Base-by-base conservation (phyloP, 495 filamentous ascomycete species). In the Terfezia claveryi region DNA sequence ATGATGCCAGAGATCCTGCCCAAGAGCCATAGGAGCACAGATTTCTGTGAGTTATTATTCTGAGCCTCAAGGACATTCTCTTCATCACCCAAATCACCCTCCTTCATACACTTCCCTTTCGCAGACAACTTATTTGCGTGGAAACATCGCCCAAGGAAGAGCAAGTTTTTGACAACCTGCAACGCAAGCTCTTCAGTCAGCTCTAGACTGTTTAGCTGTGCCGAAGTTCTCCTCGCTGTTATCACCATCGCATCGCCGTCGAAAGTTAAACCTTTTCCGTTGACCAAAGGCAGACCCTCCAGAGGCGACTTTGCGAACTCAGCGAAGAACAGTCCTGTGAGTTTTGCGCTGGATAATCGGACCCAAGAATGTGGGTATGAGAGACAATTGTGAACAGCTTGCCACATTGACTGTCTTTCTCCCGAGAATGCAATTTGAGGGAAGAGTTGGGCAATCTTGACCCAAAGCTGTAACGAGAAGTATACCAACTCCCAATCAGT, bases 401-500 rank as follows among this genome's bases (percentile, higher is more conserved):
- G 60, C 91, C 92, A 98, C 27, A 88, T 69, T 36, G 68, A 56
- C 37, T 72, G 66, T 20, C 72, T 72, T 0, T 73, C 69, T 8
- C 72, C 62, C 4, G 79, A 71, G 49, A 95, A 72, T 0, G 79
- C 72, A 52, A 72, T 67, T 3, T 72, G 61, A 8, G 87, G 80
- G 23, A 80, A 77, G 8, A 74, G 72, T 55, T 82, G 76, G 56
- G 77, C 77, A 23, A 94, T 69, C 50, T 81, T 83, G 2, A 74
- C 70, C 55, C 82, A 74, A 0, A 81, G 73, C 55, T 80, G 76
- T 14, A 94, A 73, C 8, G 83, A 71, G 44, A 78, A 82, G 62
- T 86, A 82, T 14, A 91, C 73, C n/a, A 87, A 70, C 64, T 94
- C 83, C 76, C 81, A 84, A 55, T 87, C 80, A 4, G 68, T 52